Evolutionary conservation across 148 eudicot genomes (phyloP), one percentile per base, ranked within the genome.

Genomic region (Camellia sinensis): DNA sequence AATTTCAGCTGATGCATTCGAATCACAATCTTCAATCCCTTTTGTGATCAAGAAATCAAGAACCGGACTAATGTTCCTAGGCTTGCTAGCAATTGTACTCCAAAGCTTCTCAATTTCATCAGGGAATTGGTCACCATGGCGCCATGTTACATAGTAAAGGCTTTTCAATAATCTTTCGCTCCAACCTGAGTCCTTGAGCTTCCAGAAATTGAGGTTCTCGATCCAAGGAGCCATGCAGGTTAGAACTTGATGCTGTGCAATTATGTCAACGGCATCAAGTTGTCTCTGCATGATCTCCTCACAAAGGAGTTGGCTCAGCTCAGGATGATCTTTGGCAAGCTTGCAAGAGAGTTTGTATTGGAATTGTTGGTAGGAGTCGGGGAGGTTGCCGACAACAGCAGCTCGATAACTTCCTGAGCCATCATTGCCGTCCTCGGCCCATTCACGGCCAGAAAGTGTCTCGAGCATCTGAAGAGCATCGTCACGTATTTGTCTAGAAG

Each of bases 211-310:
- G 48, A 96, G 94, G 79, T 92, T 96, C 85, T 96, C 99, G 77
- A 96, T 96, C 99, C 99, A 96, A 50, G 99, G 99, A 79, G 99
- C 99, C 99, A 96, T 96, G 88, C 99, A 96, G 43, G 99, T 96
- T 52, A 96, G 83, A 75, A 96, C 99, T 85, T 96, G 99, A 82
- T 96, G 99, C 71, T 96, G 99, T 48, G 99, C 99, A 82, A 96
- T 96, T 84, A 96, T 96, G 83, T 96, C 99, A 77, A 96, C 99
- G 41, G 99, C 99, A 86, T 96, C 99, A 59, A 96, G 95, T 84
- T 96, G 99, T 80, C 99, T 92, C 87, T 90, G 99, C 99, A 96
- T 96, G 77, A 96, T 96, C 86, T 96, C 99, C 85, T 96, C 99
- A 71, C 99, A 96, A 60, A 96, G 95, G 67, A 96, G 98, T 84